These are phyloP conservation scores for Podaxis carcinomalis DNA, from an alignment of 768 basidiomycete genomes.

Conservation along the genomic window DNA sequence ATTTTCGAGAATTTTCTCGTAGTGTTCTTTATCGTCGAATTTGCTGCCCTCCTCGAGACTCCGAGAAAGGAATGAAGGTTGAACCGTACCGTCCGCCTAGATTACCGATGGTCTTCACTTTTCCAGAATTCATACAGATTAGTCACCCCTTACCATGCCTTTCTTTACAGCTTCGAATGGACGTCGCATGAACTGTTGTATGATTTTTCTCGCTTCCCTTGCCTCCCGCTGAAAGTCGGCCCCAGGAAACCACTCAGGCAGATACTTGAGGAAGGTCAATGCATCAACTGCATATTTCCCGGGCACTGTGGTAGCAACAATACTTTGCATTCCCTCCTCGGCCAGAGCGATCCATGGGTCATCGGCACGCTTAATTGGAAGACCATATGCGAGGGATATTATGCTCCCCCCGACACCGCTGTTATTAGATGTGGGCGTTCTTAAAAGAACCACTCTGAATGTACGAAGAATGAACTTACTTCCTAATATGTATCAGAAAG, in stretches of 20 bases:
- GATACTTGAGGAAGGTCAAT: slow-evolving; percentile 27
- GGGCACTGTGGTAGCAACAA: slow-evolving; percentile 13
- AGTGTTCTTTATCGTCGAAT: neutral
- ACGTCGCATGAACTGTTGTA: slow-evolving; percentile 26
- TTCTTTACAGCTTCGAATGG: slow-evolving; percentile 24
- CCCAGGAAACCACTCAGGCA: slow-evolving; percentile 56
- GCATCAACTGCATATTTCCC: slow-evolving; percentile 34
- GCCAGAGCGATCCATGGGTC: slow-evolving; percentile 28
- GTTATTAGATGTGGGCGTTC: neutral
- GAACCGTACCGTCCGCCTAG: neutral
- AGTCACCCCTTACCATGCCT: slow-evolving; percentile 13
- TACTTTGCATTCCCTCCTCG: slow-evolving; percentile 17
- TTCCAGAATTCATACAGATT: neutral
- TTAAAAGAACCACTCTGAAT: neutral
- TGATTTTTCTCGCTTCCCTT: slow-evolving; percentile 29
- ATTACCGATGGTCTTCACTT: neutral
- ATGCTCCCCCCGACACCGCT: slow-evolving; percentile 9
- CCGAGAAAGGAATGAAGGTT: neutral
- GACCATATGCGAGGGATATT: slow-evolving; percentile 8
- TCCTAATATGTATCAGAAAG: slow-evolving; percentile 2
- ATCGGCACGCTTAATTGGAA: slow-evolving; percentile 9
- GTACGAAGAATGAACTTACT: neutral
- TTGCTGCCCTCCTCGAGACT: slow-evolving; percentile 3
- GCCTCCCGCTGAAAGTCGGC: slow-evolving; percentile 49
- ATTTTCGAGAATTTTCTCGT: neutral